Base-by-base conservation (phyloP, 768 basidiomycete species). In the Pleurotus pulmonarius region DNA sequence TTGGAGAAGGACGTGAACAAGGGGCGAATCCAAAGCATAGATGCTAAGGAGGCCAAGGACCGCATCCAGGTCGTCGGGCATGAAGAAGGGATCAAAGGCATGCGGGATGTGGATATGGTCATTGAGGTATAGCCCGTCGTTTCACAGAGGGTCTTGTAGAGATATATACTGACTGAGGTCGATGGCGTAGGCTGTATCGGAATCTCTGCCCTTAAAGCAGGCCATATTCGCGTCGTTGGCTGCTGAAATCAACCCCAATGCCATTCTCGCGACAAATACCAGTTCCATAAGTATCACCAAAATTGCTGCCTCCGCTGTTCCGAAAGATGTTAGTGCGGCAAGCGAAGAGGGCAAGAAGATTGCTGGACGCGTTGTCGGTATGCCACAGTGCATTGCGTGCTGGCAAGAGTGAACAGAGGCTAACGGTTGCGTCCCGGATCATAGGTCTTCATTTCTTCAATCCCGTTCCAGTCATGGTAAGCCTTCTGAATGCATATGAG, bases 261-360 rank as follows among this genome's bases (percentile, higher is more conserved):
- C 91, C 6, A 94, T 98, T 49, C 77, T 98, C 18, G 95, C 94
- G 0, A 85, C 86, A 43, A 98, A 98, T 65, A 98, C 95, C 2
- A 94, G 92, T 56, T 93, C 91, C 8, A 98, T 98, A 60, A 92
- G 90, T 61, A 87, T 98, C 45, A 94, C 94, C 18, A 95, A 95
- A 74, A 92, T 98, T 52, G 94, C 95, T 0, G 88, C 88, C 5
- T 75, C 90, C 26, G 87, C 89, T 6, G 71, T 94, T 16, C 83
- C 85, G 0, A 70, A 77, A 51, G 83, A 84, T 22, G 66, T 77
- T 41, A 75, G 74, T 54, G 73, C 86, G 15, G 75, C 86, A 5
- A 87, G 84, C 59, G 82, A 80, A 37, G 77, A 80, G 61, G 91
- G 88, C 5, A 83, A 79, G 68, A 73, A 71, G 58, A 82, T 75